A percentile compares a stretch with the other conserved stretches of the same genome.
Evolutionary conservation across 148 eudicot genomes (phyloP).

Genomic region (Tetragonia tetragonoides): DNA sequence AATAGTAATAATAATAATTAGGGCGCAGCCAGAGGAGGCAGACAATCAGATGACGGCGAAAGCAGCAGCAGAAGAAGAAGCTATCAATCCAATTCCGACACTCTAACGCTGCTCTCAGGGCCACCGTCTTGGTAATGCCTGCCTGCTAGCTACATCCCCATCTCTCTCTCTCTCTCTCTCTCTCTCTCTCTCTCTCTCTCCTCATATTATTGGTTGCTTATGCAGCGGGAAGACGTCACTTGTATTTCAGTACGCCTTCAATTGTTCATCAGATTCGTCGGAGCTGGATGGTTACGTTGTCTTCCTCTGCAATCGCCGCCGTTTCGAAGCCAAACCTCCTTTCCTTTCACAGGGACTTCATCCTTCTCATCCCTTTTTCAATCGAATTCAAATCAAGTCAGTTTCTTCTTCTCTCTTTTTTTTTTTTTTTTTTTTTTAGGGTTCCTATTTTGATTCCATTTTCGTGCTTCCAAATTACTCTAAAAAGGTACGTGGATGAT

Average conservation of each 20-base stretch:
- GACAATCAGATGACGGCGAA: neutral
- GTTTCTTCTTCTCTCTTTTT: neutral
- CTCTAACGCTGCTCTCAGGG: conserved; percentile 61
- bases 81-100: conserved; percentile 2
- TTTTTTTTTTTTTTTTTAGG: neutral
- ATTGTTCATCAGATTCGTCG: conserved; percentile 29
- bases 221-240: conserved; percentile 88
- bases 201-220: neutral
- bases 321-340: conserved; percentile 53
- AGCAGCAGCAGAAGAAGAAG: neutral
- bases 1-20: too few relatives aligned
- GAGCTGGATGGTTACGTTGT: conserved; percentile 42
- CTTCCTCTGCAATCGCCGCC: conserved; percentile 58
- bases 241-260: conserved; percentile 73
- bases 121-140: conserved; percentile 62
- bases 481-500: conserved; percentile 72
- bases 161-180: neutral
- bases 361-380: conserved; percentile 48
- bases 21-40: neutral
- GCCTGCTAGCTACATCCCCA: neutral
- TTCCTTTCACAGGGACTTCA: conserved; percentile 76
- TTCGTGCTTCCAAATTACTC: neutral
- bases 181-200: conserved; percentile 1
- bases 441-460: too few relatives aligned
- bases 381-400: conserved; percentile 71